Percentiles rank a stretch among this genome's conserved stretches.
These are phyloP conservation scores for Monotropa hypopitys DNA, from an alignment of 179 eudicot genomes.

Conservation along the genomic window DNA sequence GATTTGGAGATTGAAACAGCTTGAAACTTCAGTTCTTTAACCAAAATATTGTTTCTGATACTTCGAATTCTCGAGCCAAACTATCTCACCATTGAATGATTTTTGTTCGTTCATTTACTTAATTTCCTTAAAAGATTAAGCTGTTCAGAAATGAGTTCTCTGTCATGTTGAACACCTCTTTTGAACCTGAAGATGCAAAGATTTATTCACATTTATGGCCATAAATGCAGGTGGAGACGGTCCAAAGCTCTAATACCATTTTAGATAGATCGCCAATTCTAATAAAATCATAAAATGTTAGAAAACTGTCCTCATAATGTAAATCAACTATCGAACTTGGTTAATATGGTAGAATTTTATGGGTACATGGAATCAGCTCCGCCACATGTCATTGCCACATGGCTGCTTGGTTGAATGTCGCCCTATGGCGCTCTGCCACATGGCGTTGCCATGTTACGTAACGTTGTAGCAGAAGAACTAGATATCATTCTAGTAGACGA, in stretches of 20 bases:
- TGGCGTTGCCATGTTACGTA: no score
- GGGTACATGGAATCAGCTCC: no score
- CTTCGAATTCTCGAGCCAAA: neutral
- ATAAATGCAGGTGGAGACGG: neutral
- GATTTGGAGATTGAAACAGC: neutral
- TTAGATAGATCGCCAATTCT: neutral
- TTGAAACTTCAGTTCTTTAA: no score
- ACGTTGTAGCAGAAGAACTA: no score
- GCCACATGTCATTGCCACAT: no score
- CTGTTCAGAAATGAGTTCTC: neutral
- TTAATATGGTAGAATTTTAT: neutral
- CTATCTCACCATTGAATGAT: neutral
- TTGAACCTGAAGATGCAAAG: neutral
- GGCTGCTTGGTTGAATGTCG: no score
- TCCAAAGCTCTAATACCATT: neutral
- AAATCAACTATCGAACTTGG: neutral
- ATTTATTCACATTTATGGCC: neutral
- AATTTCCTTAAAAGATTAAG: neutral
- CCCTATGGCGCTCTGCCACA: no score
- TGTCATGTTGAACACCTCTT: neutral
- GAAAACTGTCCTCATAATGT: neutral
- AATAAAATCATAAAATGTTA: neutral
- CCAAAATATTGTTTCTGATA: no score
- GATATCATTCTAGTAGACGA: no score
- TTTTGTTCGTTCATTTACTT: neutral